Evolutionary conservation across 2,329 filamentous ascomycete species (phyloP).

Genomic region (Onygenales sp.): DNA sequence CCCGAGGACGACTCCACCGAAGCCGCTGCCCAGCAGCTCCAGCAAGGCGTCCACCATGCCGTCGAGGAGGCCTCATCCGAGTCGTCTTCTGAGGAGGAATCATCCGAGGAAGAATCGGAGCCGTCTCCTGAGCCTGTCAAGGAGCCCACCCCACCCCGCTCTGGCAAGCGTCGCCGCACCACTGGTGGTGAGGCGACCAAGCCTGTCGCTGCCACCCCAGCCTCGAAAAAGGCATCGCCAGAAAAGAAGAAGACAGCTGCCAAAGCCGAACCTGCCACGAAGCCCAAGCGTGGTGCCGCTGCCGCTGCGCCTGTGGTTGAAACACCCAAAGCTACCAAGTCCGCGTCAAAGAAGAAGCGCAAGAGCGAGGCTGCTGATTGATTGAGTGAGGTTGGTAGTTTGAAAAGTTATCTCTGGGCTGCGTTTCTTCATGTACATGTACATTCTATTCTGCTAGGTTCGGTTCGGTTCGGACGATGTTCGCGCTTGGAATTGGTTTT

Average conservation of each 20-base stretch:
- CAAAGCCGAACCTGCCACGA: conserved; percentile 18
- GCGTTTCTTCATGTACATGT: too few relatives aligned
- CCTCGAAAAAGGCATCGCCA: conserved; percentile 28
- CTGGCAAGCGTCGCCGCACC: conserved; percentile 35
- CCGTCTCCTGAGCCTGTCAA: conserved; percentile 28
- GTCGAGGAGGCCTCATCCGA: conserved; percentile 22
- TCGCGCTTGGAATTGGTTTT: too few relatives aligned
- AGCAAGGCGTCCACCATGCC: conserved; percentile 30
- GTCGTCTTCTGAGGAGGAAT: conserved; percentile 18
- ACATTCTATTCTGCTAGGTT: too few relatives aligned
- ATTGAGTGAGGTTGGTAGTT: conserved; percentile 11
- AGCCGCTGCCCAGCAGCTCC: conserved; percentile 28
- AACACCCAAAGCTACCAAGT: conserved; percentile 24
- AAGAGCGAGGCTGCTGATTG: conserved; percentile 31
- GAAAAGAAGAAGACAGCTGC: conserved; percentile 22
- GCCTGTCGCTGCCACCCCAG: conserved; percentile 22
- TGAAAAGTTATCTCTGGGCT: neutral
- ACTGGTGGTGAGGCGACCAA: conserved; percentile 19
- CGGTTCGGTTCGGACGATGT: too few relatives aligned
- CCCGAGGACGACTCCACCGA: conserved; percentile 34
- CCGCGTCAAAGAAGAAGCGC: conserved; percentile 37
- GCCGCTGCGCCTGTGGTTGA: conserved; percentile 17
- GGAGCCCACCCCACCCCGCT: conserved; percentile 33
- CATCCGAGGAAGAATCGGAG: conserved; percentile 13
- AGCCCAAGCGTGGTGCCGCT: conserved; percentile 23